Evolutionary conservation across 2,329 filamentous ascomycete genomes (phyloP), one percentile per base, ranked within the genome.

Genomic region (Lasiodiplodia theobromae): DNA sequence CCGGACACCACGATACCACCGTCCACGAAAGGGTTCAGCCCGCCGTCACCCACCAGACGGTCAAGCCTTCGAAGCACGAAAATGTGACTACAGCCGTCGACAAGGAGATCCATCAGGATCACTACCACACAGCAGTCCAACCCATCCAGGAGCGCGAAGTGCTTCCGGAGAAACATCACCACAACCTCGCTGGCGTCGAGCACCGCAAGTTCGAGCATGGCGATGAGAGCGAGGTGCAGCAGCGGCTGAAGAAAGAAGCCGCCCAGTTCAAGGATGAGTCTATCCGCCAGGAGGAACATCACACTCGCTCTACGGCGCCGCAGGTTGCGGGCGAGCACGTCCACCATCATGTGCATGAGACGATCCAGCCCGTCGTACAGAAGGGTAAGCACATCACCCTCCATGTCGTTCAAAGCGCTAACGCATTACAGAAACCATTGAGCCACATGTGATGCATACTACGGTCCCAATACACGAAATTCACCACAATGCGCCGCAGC

Each of bases 401-500:
- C 28, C 28, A 28, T 28, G 28, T 28, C 28, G 4, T 28, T 28
- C 28, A 28, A 28, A 28, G 4, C 28, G 28, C 4, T 28, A 28
- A 34, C 31, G 8, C 6, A 67, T 72, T 1, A 25, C 37, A 66
- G 88, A 92, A 72, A 88, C 86, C 0, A 82, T 92, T 34, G 86
- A 91, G 71, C 89, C 89, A 1, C 84, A 87, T 18, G 86, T 93
- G 3, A 83, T 92, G 1, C 91, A 93, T 82, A 92, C 88, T 28
- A 92, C 89, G 1, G 83, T 91, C 0, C 91, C 91, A 0, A 85
- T 93, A 52, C 91, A 93, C 71, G 91, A 93, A 80, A 86, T 87
- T 2, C 91, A 93, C 75, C 88, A 92, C 73, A 88, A 90, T 63
- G 83, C 86, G 16, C 83, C 90, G 1, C 85, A 91, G 69, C 88